A percentile compares a stretch with the other conserved stretches of the same genome.
These are phyloP conservation scores for Chenopodium quinoa DNA, from an alignment of 148 eudicot species.

Conservation along the genomic window DNA sequence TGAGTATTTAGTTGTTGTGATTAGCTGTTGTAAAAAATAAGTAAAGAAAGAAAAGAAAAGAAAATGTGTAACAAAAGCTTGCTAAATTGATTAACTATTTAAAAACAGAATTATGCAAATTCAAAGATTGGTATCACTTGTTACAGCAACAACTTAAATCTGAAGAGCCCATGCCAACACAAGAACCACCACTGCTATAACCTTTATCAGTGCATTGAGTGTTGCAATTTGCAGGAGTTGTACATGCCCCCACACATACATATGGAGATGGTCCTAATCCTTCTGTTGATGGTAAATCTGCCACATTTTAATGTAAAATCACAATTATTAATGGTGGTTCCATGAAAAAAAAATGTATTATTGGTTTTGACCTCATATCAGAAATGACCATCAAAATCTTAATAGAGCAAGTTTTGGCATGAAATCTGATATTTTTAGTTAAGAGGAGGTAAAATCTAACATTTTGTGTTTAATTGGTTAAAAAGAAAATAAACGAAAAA, in stretches of 20 bases:
- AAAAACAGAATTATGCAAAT: background rate
- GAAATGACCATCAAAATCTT: too few relatives aligned
- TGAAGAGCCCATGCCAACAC: background rate
- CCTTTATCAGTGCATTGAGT: background rate
- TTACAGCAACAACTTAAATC: background rate
- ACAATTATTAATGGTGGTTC: too few relatives aligned
- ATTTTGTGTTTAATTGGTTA: too few relatives aligned
- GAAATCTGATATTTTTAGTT: too few relatives aligned
- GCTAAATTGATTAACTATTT: background rate
- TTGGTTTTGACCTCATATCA: too few relatives aligned
- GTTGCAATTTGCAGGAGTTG: background rate
- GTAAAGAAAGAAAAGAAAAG: too few relatives aligned
- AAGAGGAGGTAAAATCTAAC: too few relatives aligned
- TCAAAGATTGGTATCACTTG: background rate
- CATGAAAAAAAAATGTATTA: too few relatives aligned
- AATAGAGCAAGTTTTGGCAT: too few relatives aligned
- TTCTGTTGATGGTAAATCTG: background rate
- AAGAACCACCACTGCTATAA: background rate
- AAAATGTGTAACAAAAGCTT: background rate
- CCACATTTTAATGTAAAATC: background rate
- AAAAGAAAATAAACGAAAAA: too few relatives aligned
- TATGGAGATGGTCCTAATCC: slow-evolving; percentile 3
- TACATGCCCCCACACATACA: background rate
- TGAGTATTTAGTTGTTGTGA: too few relatives aligned
- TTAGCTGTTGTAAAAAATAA: too few relatives aligned